Evolutionary conservation across 2,329 filamentous ascomycete genomes (phyloP), one percentile per base, ranked within the genome.

Genomic region (Zarea fungicola): DNA sequence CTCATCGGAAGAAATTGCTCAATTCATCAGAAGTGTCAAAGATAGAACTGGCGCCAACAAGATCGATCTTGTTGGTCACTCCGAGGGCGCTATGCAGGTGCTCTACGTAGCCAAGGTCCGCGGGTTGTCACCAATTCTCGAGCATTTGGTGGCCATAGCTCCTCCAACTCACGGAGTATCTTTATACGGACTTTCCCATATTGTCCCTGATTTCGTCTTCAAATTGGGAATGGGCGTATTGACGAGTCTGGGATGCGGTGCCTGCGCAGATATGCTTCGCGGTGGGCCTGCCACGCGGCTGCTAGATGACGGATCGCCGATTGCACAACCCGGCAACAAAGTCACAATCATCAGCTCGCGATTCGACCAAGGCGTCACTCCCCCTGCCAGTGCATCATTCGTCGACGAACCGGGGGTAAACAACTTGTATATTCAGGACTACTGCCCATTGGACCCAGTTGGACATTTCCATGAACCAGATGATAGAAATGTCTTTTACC

Each of bases 21-120:
- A 25, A 25, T 55, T 56, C 34, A 39, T 57, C 31, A 29, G 25
- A 6, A 19, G 52, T 19, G 55, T 57, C 18, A 21, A 41, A 5
- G 10, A 35, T 10, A 43, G 39, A n/a, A 57, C 55, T 5, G 50
- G 49, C 5, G 45, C 54, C 7, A 19, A 22, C 14, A 54, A 52
- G 41, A 43, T 57, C n/a, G 55, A 57, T 34, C 29, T 57, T 4
- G 48, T 56, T 25, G 55, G 55, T 31, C 55, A 57, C 40, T 55
- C 52, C 21, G 55, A 57, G 35, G 55, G 55, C 14, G 55, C 40
- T 10, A 51, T 57, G 26, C 52, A 52, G 40, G 14, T 49, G 9
- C 41, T 57, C 16, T 57, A 56, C 48, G 44, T 37, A n/a, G 18
- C 55, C 42, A 56, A 54, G 29, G 50, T 55, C 32, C n/a, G 19